Evolutionary conservation across 2,329 filamentous ascomycete species (phyloP).

Genomic region (Dactylellina cionopaga): DNA sequence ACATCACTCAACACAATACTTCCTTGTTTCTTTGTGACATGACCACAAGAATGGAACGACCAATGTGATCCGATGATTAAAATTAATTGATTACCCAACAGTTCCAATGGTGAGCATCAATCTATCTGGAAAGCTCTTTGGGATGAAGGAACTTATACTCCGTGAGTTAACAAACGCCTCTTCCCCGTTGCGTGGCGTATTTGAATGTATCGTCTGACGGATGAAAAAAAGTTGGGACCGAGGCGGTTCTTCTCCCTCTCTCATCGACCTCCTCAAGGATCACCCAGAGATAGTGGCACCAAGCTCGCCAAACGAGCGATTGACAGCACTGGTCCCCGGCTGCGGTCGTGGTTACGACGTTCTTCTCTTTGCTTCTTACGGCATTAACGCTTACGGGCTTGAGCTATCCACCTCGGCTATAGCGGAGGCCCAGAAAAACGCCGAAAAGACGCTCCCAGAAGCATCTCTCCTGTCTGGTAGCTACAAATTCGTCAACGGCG

Average conservation of each 20-base stretch:
- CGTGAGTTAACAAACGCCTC: neutral
- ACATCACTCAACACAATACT: neutral
- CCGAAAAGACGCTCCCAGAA: neutral
- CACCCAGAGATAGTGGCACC: slow-evolving; percentile 59
- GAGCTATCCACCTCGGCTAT: slow-evolving; percentile 70
- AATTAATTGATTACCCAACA: too few relatives aligned
- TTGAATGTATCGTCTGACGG: neutral
- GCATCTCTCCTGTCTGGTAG: neutral
- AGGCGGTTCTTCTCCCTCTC: slow-evolving; percentile 66
- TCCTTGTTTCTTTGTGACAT: too few relatives aligned
- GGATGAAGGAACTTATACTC: slow-evolving; percentile 29
- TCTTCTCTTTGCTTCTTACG: slow-evolving; percentile 75
- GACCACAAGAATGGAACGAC: too few relatives aligned
- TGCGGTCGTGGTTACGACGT: slow-evolving; percentile 87
- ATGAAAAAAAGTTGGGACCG: slow-evolving; percentile 65
- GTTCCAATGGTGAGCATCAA: slow-evolving; percentile 34
- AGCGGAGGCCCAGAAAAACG: slow-evolving; percentile 54
- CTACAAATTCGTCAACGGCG: slow-evolving; percentile 24
- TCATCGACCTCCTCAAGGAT: slow-evolving; percentile 66
- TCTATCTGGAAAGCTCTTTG: slow-evolving; percentile 36
- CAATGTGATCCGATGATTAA: too few relatives aligned
- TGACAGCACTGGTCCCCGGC: slow-evolving; percentile 75
- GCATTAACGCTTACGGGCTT: slow-evolving; percentile 80
- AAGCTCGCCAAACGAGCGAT: slow-evolving; percentile 55
- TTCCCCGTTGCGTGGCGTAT: too few relatives aligned